Evolutionary conservation across 176 grass and related monocot species (phyloP).

Genomic region (Oryza rufipogon): DNA sequence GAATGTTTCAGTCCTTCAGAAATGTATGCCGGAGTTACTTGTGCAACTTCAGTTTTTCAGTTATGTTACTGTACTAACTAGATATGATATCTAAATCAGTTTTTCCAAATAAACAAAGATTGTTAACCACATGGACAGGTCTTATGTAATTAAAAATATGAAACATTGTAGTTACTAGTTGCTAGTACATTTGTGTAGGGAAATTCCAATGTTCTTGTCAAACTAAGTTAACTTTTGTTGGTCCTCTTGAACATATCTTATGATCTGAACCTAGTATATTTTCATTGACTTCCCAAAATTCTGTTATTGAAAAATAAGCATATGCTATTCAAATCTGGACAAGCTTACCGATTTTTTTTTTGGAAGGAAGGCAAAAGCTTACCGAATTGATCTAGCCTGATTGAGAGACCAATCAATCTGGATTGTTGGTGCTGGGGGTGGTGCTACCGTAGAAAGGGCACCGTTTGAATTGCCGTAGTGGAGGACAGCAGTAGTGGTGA

Average conservation of each 20-base stretch:
- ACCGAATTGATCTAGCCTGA: constrained; percentile 89
- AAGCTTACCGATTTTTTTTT: constrained; percentile 14
- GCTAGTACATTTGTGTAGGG: no score
- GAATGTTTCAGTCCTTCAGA: not conserved
- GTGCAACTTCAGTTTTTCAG: not conserved
- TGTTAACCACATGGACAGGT: no score
- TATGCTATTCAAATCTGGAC: not conserved
- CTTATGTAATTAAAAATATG: no score
- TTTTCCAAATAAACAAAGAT: no score
- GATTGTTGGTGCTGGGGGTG: constrained; percentile 66
- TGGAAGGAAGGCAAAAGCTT: no score
- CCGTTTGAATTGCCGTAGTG: constrained; percentile 80
- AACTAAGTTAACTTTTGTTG: no score
- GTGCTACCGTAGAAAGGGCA: constrained; percentile 14
- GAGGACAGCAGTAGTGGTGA: constrained; percentile 67
- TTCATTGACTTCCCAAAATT: not conserved
- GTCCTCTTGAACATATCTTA: no score
- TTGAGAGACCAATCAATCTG: constrained; percentile 86
- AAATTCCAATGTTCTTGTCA: no score
- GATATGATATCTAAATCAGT: no score
- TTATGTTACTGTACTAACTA: no score
- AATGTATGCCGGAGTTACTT: not conserved
- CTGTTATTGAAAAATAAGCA: no score
- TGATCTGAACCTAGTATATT: not conserved
- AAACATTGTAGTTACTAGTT: no score